Conservation (phyloP, 73 alveolate species). For the Loxodes magnus region DNA sequence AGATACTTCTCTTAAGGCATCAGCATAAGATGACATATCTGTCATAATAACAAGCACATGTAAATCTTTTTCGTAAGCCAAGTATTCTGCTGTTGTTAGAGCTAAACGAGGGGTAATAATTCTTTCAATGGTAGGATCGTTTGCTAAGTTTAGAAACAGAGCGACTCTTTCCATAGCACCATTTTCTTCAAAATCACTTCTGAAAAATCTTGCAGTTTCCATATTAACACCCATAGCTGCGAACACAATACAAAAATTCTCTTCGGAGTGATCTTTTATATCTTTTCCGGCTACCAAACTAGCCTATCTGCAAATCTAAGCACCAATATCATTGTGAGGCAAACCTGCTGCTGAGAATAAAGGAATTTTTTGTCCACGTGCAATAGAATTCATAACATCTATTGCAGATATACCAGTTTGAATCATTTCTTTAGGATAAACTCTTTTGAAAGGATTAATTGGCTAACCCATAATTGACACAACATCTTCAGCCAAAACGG, state of each 20-base stretch:
- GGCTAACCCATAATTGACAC: slow-evolving; percentile 97
- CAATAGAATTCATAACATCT: slow-evolving; percentile 99
- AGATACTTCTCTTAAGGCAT: slow-evolving; percentile 95
- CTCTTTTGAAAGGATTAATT: slow-evolving; percentile 93
- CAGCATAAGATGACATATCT: slow-evolving; percentile 98
- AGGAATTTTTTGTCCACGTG: slow-evolving; percentile 99
- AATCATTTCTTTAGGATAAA: slow-evolving; percentile 93
- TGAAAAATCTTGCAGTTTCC: slow-evolving; percentile 99
- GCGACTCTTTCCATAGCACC: slow-evolving; percentile 99
- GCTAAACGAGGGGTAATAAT: slow-evolving; percentile 98
- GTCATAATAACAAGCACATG: slow-evolving; percentile 97
- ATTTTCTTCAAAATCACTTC: slow-evolving; percentile 98
- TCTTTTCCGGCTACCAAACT: slow-evolving; percentile 96
- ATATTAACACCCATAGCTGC: slow-evolving; percentile 99
- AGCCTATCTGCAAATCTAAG: slow-evolving; percentile 99
- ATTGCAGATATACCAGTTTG: slow-evolving; percentile 99
- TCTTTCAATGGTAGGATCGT: slow-evolving; percentile 15
- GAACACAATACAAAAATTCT: slow-evolving; percentile 96
- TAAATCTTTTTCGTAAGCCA: slow-evolving; percentile 93
- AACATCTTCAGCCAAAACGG: slow-evolving; percentile 99
- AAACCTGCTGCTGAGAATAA: slow-evolving; percentile 76
- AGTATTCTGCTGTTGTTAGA: slow-evolving; percentile 98
- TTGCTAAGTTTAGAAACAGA: slow-evolving; percentile 97
- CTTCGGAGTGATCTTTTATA: slow-evolving; percentile 45
- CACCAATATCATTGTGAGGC: slow-evolving; percentile 99